Evolutionary conservation across 2,329 filamentous ascomycete genomes (phyloP).

Genomic region (Clonostachys rosea): DNA sequence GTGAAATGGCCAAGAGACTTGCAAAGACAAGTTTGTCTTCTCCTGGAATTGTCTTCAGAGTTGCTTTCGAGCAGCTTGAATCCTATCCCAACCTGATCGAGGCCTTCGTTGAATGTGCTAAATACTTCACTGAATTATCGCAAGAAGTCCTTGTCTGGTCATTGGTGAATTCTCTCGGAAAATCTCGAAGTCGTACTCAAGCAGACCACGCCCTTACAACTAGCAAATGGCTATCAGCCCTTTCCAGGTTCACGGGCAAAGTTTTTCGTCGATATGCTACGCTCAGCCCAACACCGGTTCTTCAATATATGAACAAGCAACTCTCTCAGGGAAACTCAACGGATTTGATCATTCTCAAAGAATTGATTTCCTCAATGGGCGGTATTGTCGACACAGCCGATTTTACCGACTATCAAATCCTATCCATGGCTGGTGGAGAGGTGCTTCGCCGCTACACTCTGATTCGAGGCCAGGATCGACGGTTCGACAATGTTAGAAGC

Average conservation of each 20-base stretch:
- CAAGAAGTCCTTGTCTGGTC: constrained; percentile 95
- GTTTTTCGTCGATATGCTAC: constrained; percentile 82
- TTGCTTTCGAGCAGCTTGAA: constrained; percentile 86
- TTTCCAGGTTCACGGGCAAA: constrained; percentile 86
- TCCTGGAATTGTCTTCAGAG: constrained; percentile 85
- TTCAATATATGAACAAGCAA: constrained; percentile 87
- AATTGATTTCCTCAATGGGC: constrained; percentile 88
- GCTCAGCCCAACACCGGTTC: constrained; percentile 77
- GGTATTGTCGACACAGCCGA: constrained; percentile 84
- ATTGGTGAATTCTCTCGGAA: constrained; percentile 69
- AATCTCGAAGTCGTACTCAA: constrained; percentile 58
- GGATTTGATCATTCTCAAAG: constrained; percentile 85
- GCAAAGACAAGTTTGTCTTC: constrained; percentile 91
- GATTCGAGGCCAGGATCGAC: constrained; percentile 73
- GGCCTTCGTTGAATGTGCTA: constrained; percentile 88
- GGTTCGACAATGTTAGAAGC: constrained; percentile 69
- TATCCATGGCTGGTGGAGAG: constrained; percentile 84
- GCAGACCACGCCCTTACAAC: constrained; percentile 65
- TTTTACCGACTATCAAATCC: constrained; percentile 82
- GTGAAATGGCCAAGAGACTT: constrained; percentile 79
- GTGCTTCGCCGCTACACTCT: constrained; percentile 76
- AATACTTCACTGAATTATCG: constrained; percentile 87
- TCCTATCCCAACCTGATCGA: constrained; percentile 93
- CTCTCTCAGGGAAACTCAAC: constrained; percentile 79
- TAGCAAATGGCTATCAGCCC: constrained; percentile 85